phyloP scores from a whole-genome alignment of 495 filamentous ascomycete species.

The Penicillium lagena region DNA sequence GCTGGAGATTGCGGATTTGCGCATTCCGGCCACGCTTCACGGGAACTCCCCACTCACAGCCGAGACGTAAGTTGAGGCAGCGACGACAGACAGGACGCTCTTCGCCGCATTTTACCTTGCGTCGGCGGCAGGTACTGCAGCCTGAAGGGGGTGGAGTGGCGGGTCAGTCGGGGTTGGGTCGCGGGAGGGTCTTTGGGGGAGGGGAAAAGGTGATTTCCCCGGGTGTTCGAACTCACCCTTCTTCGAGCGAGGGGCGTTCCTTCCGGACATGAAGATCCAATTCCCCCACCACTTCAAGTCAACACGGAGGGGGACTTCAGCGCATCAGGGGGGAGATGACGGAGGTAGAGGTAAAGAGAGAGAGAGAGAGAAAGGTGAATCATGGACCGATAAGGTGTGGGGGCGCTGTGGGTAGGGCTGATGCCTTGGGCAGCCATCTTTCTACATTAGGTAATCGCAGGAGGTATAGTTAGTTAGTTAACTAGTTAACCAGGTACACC shows the following conservation, averaged over 20 bases:
- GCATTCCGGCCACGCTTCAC: constrained; percentile 23
- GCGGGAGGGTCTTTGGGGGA: constrained; percentile 4
- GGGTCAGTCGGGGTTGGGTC: constrained; percentile 1
- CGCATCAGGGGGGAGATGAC: constrained; percentile 7
- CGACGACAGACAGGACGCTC: constrained; percentile 42
- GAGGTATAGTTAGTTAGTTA: no score
- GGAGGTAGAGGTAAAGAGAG: not conserved
- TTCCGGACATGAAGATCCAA: constrained; percentile 30
- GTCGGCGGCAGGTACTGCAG: constrained; percentile 48
- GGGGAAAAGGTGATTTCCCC: not conserved
- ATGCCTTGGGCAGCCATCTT: no score
- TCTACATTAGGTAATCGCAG: no score
- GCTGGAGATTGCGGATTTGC: constrained; percentile 27
- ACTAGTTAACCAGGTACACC: no score
- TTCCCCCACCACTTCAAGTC: constrained; percentile 12
- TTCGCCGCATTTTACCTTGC: constrained; percentile 53
- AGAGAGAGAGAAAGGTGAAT: constrained; percentile 3
- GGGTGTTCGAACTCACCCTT: constrained; percentile 19
- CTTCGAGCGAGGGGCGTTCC: constrained; percentile 42
- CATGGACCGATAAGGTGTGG: not conserved
- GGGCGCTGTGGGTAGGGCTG: no score
- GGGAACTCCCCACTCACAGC: constrained; percentile 33
- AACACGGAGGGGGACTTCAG: constrained; percentile 2
- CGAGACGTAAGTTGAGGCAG: constrained; percentile 28
- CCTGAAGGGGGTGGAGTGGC: constrained; percentile 11